Percentiles rank a stretch among this genome's conserved stretches.
Evolutionary conservation across 768 basidiomycete genomes (phyloP).

Genomic region (Kwoniella dejecticola): DNA sequence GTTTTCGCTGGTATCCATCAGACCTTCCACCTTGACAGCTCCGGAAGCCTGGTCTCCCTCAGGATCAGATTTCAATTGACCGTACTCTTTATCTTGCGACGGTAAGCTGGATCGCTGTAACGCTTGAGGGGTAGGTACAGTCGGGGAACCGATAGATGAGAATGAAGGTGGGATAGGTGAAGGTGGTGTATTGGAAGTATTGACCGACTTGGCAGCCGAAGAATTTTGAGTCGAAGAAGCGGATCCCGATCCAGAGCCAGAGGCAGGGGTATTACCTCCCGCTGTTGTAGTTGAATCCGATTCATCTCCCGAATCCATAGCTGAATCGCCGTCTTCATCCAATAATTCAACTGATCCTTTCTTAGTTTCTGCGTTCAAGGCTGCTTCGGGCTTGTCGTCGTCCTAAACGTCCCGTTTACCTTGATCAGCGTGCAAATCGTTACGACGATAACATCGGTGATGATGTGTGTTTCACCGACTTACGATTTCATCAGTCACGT

Average conservation of each 20-base stretch:
- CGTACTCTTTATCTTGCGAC: constrained; percentile 6
- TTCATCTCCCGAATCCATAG: constrained; percentile 47
- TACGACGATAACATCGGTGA: neutral
- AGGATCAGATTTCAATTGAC: constrained; percentile 45
- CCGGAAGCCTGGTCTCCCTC: constrained; percentile 40
- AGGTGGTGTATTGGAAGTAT: constrained; percentile 10
- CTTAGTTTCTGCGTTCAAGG: constrained; percentile 21
- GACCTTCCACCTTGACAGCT: constrained; percentile 48
- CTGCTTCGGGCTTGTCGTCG: constrained; percentile 11
- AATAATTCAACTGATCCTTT: constrained; percentile 35
- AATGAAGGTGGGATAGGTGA: constrained; percentile 31
- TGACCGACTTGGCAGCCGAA: constrained; percentile 15
- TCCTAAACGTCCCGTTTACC: no score
- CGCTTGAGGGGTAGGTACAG: constrained; percentile 40
- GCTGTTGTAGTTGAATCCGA: constrained; percentile 36
- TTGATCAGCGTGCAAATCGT: neutral
- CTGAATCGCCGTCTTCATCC: constrained; percentile 50
- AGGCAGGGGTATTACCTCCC: neutral
- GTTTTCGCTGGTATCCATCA: constrained; percentile 51
- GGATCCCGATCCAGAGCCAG: neutral
- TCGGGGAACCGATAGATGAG: constrained; percentile 47
- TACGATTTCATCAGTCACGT: constrained; percentile 38
- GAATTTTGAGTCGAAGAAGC: constrained; percentile 25
- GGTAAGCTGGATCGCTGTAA: constrained; percentile 20
- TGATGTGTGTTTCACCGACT: constrained; percentile 5